phyloP scores from a whole-genome alignment of 169 alveolate genomes.

The Cryptosporidium viatorum region DNA sequence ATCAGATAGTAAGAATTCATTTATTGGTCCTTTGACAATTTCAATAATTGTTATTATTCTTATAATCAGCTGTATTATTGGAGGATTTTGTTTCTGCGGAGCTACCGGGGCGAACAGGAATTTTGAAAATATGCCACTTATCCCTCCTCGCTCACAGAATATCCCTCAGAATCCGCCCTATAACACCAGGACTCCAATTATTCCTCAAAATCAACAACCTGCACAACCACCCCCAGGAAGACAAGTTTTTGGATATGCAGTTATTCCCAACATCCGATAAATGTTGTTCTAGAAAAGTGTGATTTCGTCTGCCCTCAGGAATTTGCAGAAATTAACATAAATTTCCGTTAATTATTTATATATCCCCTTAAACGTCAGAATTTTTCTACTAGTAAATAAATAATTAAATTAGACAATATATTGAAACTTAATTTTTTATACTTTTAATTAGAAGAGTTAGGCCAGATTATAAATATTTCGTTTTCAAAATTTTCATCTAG shows the following conservation, averaged over 20 bases:
- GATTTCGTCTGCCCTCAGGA: background rate
- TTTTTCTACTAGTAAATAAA: too few species aligned
- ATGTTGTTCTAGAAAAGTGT: background rate
- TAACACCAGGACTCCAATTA: background rate
- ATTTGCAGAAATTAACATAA: background rate
- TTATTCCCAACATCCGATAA: constrained; percentile 28
- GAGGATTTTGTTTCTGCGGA: constrained; percentile 70
- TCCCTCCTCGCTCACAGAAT: constrained; percentile 13
- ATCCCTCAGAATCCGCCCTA: constrained; percentile 4
- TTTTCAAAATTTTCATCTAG: background rate
- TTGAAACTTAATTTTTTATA: background rate
- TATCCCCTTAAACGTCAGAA: background rate
- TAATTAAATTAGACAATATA: background rate
- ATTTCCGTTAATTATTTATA: background rate
- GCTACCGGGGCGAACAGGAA: background rate
- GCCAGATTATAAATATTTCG: background rate
- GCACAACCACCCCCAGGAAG: constrained; percentile 36
- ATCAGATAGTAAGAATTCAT: background rate
- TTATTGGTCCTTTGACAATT: constrained; percentile 55
- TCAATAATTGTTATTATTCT: constrained; percentile 43
- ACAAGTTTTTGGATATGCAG: constrained; percentile 64
- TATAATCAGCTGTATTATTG: constrained; percentile 43
- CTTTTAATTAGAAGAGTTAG: background rate
- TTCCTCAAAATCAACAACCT: constrained; percentile 6
- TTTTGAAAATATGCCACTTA: background rate